These are phyloP conservation scores for Lipomyces yamadae DNA, from an alignment of 805 yeast species.

Conservation along the genomic window DNA sequence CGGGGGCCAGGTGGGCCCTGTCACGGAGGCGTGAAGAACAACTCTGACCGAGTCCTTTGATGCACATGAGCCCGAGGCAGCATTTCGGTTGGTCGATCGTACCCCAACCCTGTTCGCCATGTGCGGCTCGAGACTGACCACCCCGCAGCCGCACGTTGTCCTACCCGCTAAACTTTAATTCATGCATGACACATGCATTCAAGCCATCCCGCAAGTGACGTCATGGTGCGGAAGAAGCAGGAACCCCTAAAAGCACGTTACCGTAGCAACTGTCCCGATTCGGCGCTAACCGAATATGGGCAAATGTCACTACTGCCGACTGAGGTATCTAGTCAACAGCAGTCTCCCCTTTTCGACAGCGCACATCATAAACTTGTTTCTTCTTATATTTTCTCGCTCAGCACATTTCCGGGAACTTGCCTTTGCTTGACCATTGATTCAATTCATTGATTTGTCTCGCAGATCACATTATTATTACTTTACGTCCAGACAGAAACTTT, in stretches of 20 bases:
- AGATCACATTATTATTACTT: no score
- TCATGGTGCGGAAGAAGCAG: no score
- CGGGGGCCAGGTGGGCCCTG: no score
- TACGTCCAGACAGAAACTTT: no score
- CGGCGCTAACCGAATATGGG: not conserved
- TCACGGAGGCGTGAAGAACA: no score
- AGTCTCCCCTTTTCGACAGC: not conserved
- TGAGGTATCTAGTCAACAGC: not conserved
- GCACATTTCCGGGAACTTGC: no score
- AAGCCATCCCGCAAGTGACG: no score
- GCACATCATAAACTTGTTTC: no score
- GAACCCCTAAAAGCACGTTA: not conserved
- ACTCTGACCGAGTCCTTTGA: no score
- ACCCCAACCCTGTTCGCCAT: not conserved
- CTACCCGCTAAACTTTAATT: not conserved
- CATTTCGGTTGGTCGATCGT: not conserved
- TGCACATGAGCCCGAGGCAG: not conserved
- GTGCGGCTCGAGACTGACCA: not conserved
- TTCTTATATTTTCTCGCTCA: no score
- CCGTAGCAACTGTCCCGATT: not conserved
- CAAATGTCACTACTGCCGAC: not conserved
- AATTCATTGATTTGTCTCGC: not conserved
- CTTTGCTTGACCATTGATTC: not conserved
- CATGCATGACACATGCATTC: not conserved
- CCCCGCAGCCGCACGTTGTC: conserved; percentile 1